Evolutionary conservation across 805 yeast genomes (phyloP), one percentile per base, ranked within the genome.

Genomic region (Ogataea methylovora): DNA sequence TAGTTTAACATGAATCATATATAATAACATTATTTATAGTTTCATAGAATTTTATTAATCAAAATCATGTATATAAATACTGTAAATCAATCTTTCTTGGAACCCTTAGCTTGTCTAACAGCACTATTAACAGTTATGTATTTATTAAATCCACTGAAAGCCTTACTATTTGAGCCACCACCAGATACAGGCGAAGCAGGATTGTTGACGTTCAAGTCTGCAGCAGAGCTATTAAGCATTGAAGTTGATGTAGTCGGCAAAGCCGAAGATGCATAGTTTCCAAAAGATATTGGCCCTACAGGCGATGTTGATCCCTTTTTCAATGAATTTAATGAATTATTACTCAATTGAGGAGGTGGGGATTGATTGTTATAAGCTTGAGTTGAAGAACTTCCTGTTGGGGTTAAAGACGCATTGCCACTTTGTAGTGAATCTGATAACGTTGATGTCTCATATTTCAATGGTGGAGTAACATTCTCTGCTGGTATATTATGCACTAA

Each of bases 21-120:
- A n/a, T n/a, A n/a, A n/a, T n/a, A n/a, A n/a, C n/a, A n/a, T n/a
- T n/a, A n/a, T n/a, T n/a, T n/a, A n/a, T n/a, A n/a, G n/a, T n/a
- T n/a, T n/a, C n/a, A n/a, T n/a, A n/a, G n/a, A n/a, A n/a, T n/a
- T n/a, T n/a, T n/a, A n/a, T n/a, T n/a, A n/a, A n/a, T n/a, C n/a
- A n/a, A n/a, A n/a, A n/a, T n/a, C n/a, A n/a, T n/a, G n/a, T n/a
- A n/a, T n/a, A n/a, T n/a, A n/a, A n/a, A n/a, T n/a, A 6, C 22
- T 7, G 6, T 20, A 17, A 22, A 11, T 39, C 30, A 55, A 32
- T 56, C 60, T 23, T 46, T 49, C 37, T 56, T 56, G 4, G 40
- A 48, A 2, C 60, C 58, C 38, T 56, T 56, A 18, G 48, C 43
- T 13, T 25, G 43, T 29, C 39, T 47, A 18, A 52, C 39, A 9